Conservation (phyloP, 495 filamentous ascomycete genomes). For the Talaromyces adpressus region DNA sequence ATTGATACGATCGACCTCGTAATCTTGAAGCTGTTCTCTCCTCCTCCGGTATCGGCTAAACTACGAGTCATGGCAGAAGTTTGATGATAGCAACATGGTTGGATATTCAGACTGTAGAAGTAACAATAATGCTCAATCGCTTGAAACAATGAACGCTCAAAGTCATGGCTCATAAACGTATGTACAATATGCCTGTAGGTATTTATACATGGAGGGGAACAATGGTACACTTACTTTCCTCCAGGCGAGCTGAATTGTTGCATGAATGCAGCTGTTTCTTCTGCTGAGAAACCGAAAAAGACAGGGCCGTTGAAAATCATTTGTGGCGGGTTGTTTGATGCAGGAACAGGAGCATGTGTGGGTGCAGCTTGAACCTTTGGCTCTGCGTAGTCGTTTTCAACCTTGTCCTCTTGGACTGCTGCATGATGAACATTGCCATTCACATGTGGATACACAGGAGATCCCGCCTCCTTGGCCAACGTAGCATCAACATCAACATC, state of each 20-base stretch:
- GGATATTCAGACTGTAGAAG: background rate
- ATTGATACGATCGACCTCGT: background rate
- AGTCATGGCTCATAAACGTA: background rate
- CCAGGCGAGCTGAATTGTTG: constrained; percentile 18
- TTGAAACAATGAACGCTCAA: background rate
- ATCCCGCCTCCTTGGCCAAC: background rate
- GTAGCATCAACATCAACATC: background rate
- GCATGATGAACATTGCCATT: background rate
- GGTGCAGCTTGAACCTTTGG: background rate
- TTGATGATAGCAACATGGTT: background rate
- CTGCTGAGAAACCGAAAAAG: constrained; percentile 79
- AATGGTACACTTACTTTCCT: background rate
- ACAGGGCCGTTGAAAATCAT: constrained; percentile 83
- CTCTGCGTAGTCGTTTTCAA: background rate
- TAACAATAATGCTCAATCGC: background rate
- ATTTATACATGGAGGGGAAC: background rate
- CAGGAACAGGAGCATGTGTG: background rate
- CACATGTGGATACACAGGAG: background rate
- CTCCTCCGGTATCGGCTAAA: background rate
- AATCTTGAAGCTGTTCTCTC: background rate
- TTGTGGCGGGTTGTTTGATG: constrained; percentile 33
- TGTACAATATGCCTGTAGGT: background rate
- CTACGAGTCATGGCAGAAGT: background rate
- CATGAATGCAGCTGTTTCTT: constrained; percentile 67
- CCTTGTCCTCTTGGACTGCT: constrained; percentile 1